Evolutionary conservation across 2,329 filamentous ascomycete species (phyloP), one percentile per base, ranked within the genome.

Genomic region (Aspergillus ruber): DNA sequence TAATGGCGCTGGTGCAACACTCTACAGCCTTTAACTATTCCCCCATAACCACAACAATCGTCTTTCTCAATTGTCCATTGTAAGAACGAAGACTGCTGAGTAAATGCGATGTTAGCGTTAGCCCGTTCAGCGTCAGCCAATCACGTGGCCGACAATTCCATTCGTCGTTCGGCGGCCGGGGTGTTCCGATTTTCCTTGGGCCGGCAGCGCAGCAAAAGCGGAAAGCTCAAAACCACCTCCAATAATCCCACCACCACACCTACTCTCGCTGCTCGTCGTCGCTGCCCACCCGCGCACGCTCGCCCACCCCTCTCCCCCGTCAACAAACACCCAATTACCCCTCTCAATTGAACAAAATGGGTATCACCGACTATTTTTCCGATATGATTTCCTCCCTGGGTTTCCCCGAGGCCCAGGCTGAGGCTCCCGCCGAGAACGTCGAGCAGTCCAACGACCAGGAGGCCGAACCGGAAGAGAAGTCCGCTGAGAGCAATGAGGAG

Each of bases 321-420:
- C 59, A 58, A 36, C 17, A 17, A n/a, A 36, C 56, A 52, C 57
- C 59, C 62, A 65, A 64, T 66, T 61, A 63, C 44, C 45, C 42
- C 45, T 41, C 43, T 53, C 52, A 54, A 51, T 50, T 54, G 53
- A 57, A 61, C 65, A 70, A 55, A 65, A 84, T 84, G 81, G 79
- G 80, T 69, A 72, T 84, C 73, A 74, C 79, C 68, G 79, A 83
- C 66, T 79, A 82, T 71, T 76, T 84, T 72, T 74, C 76, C 70
- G 80, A 82, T 68, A 71, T 77, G 75, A 82, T 77, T 74, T 81
- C 76, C 74, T 83, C 77, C 74, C 82, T 81, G 74, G 80, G 74
- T 71, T 77, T 77, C 65, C 51, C 76, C 59, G 76, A 82, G 66
- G 74, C 75, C 59, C 75, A 83, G 64, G 77, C 79, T 68, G 81